Evolutionary conservation across 768 basidiomycete species (phyloP), one percentile per base, ranked within the genome.

Genomic region (Psilocybe cubensis): DNA sequence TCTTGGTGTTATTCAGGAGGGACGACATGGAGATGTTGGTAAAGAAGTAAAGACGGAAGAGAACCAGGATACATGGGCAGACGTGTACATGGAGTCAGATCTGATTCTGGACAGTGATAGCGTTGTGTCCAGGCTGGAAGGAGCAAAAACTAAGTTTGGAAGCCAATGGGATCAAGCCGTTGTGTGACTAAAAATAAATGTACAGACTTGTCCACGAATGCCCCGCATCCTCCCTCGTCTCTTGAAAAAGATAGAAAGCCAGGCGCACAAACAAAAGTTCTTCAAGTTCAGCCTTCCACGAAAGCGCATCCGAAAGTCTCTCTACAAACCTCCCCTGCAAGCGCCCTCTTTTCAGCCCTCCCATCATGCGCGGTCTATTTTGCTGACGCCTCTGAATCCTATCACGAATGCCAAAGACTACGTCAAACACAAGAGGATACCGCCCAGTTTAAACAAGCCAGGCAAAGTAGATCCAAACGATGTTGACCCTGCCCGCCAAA

Each of bases 171-270:
- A 23, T 53, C 7, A 51, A 38, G 9, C 31, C 7, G 31, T 14
- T 49, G 12, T 27, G 25, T 29, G 31, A 14, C 35, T 47, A 40
- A 35, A 47, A 9, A 41, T 33, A 28, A 21, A 42, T n/a, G 31
- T 23, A 17, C 20, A 5, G 44, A 20, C 38, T 40, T 29, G 14
- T 24, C 17, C 31, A 42, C 35, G 29, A 18, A 91, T 91, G 89
- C 83, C 87, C 67, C 88, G 88, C 62, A 76, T 92, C 66, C 71
- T 90, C 56, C 87, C 87, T 41, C 87, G 89, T 66, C 83, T 91
- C 14, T 70, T 84, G 44, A 68, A 74, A 55, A 67, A 63, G 20
- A 68, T 86, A 43, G 65, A 70, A 23, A 66, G 76, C 46, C 60
- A 72, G 21, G 55, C 63, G 60, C 50, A 59, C 33, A 52, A 35